A percentile compares a stretch with the other conserved stretches of the same genome.
Conservation (phyloP, 139 green algal genomes). For the Limnomonas spitsbergensis region DNA sequence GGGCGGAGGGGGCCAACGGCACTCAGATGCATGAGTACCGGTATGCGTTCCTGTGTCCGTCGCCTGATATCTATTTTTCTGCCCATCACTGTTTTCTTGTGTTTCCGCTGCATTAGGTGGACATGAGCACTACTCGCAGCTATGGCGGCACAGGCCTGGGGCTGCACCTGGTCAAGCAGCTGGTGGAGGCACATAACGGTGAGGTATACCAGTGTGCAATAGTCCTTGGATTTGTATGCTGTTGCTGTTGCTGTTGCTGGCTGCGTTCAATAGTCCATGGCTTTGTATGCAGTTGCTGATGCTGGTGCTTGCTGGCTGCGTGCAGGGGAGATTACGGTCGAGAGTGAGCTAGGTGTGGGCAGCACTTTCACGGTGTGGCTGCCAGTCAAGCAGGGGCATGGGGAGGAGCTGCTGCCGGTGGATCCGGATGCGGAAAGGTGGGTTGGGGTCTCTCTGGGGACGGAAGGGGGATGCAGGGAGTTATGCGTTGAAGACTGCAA, state of each 20-base stretch:
- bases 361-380: constrained; percentile 45
- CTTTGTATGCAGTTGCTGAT: not conserved
- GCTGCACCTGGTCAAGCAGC: constrained; percentile 57
- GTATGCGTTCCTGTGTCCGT: too few relatives aligned
- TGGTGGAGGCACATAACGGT: constrained; percentile 42
- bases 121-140: constrained; percentile 31
- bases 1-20: too few relatives aligned
- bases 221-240: not conserved
- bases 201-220: constrained; percentile 15
- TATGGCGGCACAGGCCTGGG: constrained; percentile 63
- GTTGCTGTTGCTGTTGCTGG: not conserved
- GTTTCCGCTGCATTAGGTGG: too few relatives aligned
- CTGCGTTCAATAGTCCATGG: not conserved
- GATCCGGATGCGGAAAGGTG: not conserved
- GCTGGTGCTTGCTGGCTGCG: not conserved
- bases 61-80: too few relatives aligned
- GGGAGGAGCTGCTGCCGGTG: not conserved
- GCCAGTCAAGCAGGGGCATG: constrained; percentile 23
- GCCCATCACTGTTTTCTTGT: too few relatives aligned
- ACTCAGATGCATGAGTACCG: too few relatives aligned
- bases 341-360: constrained; percentile 31
- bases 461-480: too few relatives aligned
- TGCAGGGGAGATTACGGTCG: constrained; percentile 24
- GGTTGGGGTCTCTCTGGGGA: too few relatives aligned
- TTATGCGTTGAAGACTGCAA: too few relatives aligned